A percentile compares a stretch with the other conserved stretches of the same genome.
phyloP scores from a whole-genome alignment of 1,284 basidiomycete genomes.

The Gastroboletus turbinatus region DNA sequence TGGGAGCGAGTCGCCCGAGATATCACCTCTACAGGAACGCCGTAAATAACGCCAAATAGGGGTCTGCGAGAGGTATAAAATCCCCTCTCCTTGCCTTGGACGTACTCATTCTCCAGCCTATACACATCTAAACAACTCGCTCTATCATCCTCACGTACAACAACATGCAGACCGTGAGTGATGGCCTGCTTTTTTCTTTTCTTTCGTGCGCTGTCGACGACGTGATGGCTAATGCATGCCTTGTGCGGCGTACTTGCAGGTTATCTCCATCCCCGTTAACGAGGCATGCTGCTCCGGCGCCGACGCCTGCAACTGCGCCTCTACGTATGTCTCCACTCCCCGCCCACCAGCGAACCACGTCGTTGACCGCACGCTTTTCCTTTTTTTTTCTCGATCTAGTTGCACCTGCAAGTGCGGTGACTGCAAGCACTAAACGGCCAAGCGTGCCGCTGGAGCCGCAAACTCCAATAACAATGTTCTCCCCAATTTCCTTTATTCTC shows the following conservation, averaged over 20 bases:
- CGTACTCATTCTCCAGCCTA: not conserved
- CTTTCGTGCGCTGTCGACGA: not conserved
- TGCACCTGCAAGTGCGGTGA: slow-evolving; percentile 20
- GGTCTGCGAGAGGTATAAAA: slow-evolving; percentile 8
- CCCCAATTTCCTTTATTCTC: not conserved
- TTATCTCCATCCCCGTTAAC: slow-evolving; percentile 24
- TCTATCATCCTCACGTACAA: not conserved
- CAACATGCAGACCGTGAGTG: slow-evolving; percentile 25
- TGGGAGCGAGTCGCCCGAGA: not conserved
- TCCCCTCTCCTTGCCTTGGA: not conserved
- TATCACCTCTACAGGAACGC: not conserved
- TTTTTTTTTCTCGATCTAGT: slow-evolving; percentile 2
- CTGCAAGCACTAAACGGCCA: slow-evolving; percentile 19
- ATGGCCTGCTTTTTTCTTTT: no score
- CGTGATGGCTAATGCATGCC: not conserved
- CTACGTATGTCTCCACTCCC: slow-evolving; percentile 3
- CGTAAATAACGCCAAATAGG: slow-evolving; percentile 14
- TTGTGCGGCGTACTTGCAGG: not conserved
- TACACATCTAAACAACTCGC: slow-evolving; percentile 2
- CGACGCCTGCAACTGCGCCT: slow-evolving; percentile 12
- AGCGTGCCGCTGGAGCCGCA: not conserved
- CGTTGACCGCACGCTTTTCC: not conserved
- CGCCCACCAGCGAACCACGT: not conserved
- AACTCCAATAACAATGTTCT: not conserved
- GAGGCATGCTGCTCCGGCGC: slow-evolving; percentile 21